phyloP scores from a whole-genome alignment of 2,329 filamentous ascomycete genomes.

The Coniochaeta sp. region DNA sequence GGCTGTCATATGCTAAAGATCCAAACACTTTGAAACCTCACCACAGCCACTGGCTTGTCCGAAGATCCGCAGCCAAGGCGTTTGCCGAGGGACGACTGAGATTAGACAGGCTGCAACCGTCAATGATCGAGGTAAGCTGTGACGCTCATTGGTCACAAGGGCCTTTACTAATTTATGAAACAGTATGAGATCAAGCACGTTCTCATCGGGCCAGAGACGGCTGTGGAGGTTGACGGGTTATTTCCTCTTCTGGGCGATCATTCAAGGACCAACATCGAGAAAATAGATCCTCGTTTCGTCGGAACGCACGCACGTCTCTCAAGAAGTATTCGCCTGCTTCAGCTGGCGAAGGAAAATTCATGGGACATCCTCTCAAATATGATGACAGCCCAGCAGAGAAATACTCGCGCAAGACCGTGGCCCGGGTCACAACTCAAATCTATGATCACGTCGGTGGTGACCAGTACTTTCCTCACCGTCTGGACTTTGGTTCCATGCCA shows the following conservation, averaged over 20 bases:
- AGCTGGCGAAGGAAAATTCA: background rate
- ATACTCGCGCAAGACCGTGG: background rate
- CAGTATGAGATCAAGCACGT: background rate
- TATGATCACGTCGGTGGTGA: background rate
- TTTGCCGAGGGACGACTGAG: too few species aligned
- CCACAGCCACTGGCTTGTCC: too few species aligned
- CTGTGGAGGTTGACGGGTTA: background rate
- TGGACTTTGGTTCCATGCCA: background rate
- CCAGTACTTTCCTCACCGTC: background rate
- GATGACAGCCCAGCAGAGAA: background rate
- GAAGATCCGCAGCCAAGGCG: too few species aligned
- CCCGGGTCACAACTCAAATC: too few species aligned
- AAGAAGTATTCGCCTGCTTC: background rate
- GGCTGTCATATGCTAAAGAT: slow-evolving; percentile 6
- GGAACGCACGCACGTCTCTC: background rate
- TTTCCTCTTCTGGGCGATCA: background rate
- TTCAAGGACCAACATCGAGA: background rate
- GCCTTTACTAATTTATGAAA: background rate
- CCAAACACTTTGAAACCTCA: too few species aligned
- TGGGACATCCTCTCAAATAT: background rate
- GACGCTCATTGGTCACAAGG: too few species aligned
- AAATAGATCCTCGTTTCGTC: background rate
- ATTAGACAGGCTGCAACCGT: background rate
- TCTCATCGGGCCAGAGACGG: background rate
- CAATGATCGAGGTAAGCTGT: background rate